Evolutionary conservation across 192 early-diverging fungal genomes (phyloP), one percentile per base, ranked within the genome.

Genomic region (Backusella westeae): DNA sequence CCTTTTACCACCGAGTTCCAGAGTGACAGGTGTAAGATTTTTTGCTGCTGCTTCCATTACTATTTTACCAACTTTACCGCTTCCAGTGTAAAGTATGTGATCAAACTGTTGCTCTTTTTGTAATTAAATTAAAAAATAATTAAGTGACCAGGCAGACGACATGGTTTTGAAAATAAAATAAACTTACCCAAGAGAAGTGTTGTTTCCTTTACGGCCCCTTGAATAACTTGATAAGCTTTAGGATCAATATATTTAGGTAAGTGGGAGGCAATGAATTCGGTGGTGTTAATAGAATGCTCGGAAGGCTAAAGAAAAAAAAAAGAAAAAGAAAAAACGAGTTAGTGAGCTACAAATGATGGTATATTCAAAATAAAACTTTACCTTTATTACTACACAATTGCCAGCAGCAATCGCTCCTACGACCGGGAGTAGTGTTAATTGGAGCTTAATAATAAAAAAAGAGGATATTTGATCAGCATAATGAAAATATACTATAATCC

Each of bases 1-100:
- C 86, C 80, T 85, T 80, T 99, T 99, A 46, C 97, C 97, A 42
- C 97, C 97, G 23, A 99, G 90, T 82, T 97, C 97, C 36, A 99
- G 87, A 46, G 94, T 91, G 7, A 96, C 93, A 15, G 93, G 91
- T 5, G 96, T 93, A 52, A 96, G 86, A 56, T 95, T 86, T 78
- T 96, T 91, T 21, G 93, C 91, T 21, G 96, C 96, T n/a, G 96
- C 96, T 19, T 66, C 42, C 86, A 94, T 93, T 29, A 98, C 88
- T 32, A 96, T 88, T 74, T 90, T 92, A 41, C 93, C 97, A 35
- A 99, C 92, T n/a, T 53, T 59, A 6, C 89, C 89, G 77, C 87
- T 92, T 67, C 97, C 97, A 0, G 97, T 99, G 83, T 95, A 99
- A 72, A 95, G 94, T 77, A 95, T 96, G 80, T 95, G 92, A 83